These are phyloP conservation scores for Syzygium aqueum DNA, from an alignment of 345 rosid species.

Conservation along the genomic window DNA sequence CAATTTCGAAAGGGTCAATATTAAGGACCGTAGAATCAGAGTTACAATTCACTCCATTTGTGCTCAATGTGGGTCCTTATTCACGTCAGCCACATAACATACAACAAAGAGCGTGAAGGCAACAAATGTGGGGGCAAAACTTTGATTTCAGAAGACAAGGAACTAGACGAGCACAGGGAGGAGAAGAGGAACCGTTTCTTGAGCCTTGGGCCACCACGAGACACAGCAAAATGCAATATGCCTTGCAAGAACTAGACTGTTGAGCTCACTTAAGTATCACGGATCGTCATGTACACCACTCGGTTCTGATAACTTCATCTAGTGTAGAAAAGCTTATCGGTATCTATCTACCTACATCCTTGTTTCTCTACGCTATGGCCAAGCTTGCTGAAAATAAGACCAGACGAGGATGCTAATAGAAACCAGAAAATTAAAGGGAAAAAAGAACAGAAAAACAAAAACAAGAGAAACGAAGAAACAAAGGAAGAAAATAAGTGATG, in stretches of 20 bases:
- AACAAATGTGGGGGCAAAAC: not conserved
- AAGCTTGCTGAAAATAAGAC: not conserved
- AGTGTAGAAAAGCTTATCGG: not conserved
- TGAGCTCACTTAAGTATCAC: not conserved
- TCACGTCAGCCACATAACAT: not conserved
- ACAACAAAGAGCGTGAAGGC: not conserved
- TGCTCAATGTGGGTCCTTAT: not conserved
- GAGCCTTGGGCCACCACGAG: not conserved
- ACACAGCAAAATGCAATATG: not conserved
- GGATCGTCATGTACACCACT: not conserved
- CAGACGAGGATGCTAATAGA: not conserved
- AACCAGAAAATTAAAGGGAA: not conserved
- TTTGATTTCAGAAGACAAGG: not conserved
- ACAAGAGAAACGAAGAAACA: not conserved
- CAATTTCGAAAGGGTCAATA: not conserved
- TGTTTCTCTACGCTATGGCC: not conserved
- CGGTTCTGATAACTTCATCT: not conserved
- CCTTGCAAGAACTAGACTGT: not conserved
- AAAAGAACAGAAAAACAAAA: not conserved
- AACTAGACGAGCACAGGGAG: not conserved
- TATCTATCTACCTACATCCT: not conserved
- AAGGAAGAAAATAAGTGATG: not conserved
- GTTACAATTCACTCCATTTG: not conserved
- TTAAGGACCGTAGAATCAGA: not conserved
- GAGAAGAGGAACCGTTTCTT: not conserved